Base-by-base conservation (phyloP, 495 filamentous ascomycete species). In the Clavariopsis aquatica region DNA sequence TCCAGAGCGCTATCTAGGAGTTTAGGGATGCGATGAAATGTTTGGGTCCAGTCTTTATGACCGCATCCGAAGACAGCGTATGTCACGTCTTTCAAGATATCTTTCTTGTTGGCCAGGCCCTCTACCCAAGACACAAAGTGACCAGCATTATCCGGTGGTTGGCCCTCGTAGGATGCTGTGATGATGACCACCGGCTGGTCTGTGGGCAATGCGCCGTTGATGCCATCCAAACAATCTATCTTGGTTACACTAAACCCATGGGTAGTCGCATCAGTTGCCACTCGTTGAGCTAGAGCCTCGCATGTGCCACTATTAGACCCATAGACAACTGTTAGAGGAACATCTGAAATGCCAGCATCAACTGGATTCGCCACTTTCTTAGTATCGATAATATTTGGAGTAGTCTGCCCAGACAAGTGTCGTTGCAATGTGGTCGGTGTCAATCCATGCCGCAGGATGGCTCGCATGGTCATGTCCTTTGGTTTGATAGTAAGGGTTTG, bases 251-350 rank as follows among this genome's bases (percentile, higher is more conserved):
- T 65, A 60, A 80, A 89, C 0, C 86, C 87, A 65, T 84, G 81
- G 3, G 69, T 64, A 20, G 73, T 64, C 1, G 87, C 86, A 65
- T 83, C 81, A 54, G 78, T 77, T 12, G 86, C 85, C 7, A 89
- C 70, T 49, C 80, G 75, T 66, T 84, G 80, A 7, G 87, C 86
- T 19, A 91, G 76, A 3, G 83, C 76, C 69, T 89, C 85, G 69
- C 88, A 91, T n/a, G 88, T 91, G 2, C 88, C 88, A 1, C 83
- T 84, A 62, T 91, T 89, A n/a, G 85, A 87, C 20, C 87, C 88
- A 61, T 84, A 90, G 38, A 85, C 80, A 17, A 91, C 83, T 36
- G 80, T 82, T 72, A 90, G 80, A 0, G 74, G 78, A 58, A 78
- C 80, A 8, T 75, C 69, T n/a, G 61, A 64, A 1, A 57, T 71